These are phyloP conservation scores for Lepidium didymum DNA, from an alignment of 345 rosid genomes.

Conservation along the genomic window DNA sequence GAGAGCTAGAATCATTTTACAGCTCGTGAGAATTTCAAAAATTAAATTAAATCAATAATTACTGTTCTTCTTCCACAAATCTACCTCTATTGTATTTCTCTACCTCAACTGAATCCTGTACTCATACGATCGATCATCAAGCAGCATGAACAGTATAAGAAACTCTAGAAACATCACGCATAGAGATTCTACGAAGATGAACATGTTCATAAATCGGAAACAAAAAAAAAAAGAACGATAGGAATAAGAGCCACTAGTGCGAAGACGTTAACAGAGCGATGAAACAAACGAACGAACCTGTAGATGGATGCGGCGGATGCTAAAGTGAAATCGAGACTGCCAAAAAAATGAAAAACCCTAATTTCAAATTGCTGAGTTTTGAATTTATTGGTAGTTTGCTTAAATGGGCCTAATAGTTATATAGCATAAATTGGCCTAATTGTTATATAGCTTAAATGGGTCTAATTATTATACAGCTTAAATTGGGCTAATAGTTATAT, in stretches of 20 bases:
- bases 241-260: not conserved
- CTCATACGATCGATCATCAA: not conserved
- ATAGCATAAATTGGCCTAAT: no score
- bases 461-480: no score
- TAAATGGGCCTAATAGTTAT: conserved; percentile 3
- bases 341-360: conserved; percentile 1
- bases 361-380: not conserved
- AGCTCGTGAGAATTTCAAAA: not conserved
- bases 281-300: conserved; percentile 15
- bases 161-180: not conserved
- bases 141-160: not conserved
- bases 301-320: conserved; percentile 18
- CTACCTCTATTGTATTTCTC: not conserved
- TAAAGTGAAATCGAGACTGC: conserved; percentile 1
- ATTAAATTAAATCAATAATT: not conserved
- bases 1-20: not conserved
- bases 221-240: not conserved
- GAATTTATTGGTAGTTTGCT: not conserved
- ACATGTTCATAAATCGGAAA: not conserved
- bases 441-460: no score
- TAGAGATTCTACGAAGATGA: not conserved
- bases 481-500: no score
- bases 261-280: not conserved
- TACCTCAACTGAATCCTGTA: not conserved
- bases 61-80: not conserved